Conservation (phyloP, 2,329 filamentous ascomycete species). For the Alternaria sp. region DNA sequence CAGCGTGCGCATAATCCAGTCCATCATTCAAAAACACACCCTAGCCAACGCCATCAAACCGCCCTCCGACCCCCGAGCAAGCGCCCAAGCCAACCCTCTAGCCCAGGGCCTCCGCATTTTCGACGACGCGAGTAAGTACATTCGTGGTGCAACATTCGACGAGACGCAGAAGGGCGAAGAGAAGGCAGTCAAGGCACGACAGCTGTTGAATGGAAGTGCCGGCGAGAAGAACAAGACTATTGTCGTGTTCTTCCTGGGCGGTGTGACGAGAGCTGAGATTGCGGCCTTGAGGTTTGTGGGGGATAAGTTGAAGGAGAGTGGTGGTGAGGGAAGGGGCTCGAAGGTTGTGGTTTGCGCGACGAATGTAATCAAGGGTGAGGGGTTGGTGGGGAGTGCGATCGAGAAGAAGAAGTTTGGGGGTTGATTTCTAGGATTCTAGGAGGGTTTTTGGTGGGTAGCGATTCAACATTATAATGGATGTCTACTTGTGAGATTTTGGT, state of each 20-base stretch:
- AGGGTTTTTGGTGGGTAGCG: not conserved
- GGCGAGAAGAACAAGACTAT: slow-evolving; percentile 73
- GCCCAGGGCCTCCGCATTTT: slow-evolving; percentile 91
- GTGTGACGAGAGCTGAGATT: slow-evolving; percentile 95
- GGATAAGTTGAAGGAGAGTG: slow-evolving; percentile 73
- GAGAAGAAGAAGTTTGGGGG: slow-evolving; percentile 65
- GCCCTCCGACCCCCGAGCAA: slow-evolving; percentile 49
- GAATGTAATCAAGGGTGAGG: slow-evolving; percentile 86
- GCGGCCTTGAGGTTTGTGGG: slow-evolving; percentile 92
- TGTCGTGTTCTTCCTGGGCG: slow-evolving; percentile 97
- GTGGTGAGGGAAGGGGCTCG: slow-evolving; percentile 74
- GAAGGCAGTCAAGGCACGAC: slow-evolving; percentile 86
- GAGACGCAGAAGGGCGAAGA: slow-evolving; percentile 92
- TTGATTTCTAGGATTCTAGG: not conserved
- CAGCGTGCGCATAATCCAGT: slow-evolving; percentile 90
- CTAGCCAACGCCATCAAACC: slow-evolving; percentile 68
- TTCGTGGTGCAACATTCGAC: slow-evolving; percentile 88
- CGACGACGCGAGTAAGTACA: slow-evolving; percentile 89
- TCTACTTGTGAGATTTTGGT: too few species aligned
- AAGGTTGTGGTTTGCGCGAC: slow-evolving; percentile 89
- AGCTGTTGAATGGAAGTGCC: slow-evolving; percentile 76
- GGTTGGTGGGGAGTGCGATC: slow-evolving; percentile 85
- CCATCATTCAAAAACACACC: slow-evolving; percentile 89
- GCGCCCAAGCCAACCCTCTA: slow-evolving; percentile 61
- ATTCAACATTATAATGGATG: too few species aligned